These are phyloP conservation scores for Gracilaria caudata DNA, from an alignment of 23 red algal species.

Conservation along the genomic window DNA sequence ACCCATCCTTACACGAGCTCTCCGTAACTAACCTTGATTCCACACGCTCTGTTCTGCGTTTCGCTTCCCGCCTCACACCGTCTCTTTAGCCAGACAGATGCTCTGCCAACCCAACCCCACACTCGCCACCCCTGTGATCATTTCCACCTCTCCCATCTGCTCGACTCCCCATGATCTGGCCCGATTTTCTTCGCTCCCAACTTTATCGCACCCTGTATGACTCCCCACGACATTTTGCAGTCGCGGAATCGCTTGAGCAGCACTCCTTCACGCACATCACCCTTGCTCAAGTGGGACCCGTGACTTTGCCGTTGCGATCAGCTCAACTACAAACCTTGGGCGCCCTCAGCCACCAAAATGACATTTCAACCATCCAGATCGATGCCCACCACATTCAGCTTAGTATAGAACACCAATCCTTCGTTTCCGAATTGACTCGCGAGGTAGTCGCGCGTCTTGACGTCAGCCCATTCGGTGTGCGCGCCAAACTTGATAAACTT, in stretches of 20 bases:
- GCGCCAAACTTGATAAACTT: constrained; percentile 7
- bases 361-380: background rate
- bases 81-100: too few relatives aligned
- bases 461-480: background rate
- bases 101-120: too few relatives aligned
- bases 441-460: constrained; percentile 8
- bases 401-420: background rate
- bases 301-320: background rate
- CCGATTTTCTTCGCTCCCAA: constrained; percentile 1
- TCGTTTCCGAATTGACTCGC: constrained; percentile 1
- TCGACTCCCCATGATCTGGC: background rate
- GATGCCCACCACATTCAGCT: background rate
- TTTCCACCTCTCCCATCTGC: background rate
- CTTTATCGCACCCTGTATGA: background rate
- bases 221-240: background rate
- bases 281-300: background rate
- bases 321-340: background rate
- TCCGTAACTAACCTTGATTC: background rate
- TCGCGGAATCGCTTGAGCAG: background rate
- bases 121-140: background rate
- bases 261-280: background rate
- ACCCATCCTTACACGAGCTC: too few relatives aligned
- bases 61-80: too few relatives aligned
- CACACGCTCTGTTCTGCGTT: background rate
- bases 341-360: background rate